Conservation (phyloP, 176 grass and related monocot genomes). For the Calamus simplicifolius region DNA sequence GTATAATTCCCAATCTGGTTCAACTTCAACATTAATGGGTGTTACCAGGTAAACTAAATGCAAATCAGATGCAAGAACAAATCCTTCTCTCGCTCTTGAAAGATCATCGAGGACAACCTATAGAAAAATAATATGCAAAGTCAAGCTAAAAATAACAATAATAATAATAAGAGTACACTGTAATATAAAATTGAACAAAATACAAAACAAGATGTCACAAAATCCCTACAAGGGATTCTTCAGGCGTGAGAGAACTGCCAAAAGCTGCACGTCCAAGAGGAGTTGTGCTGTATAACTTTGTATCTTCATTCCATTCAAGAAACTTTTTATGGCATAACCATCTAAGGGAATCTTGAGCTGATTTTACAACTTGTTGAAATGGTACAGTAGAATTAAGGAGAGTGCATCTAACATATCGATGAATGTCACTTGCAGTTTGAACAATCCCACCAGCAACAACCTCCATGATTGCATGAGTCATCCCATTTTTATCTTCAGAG, state of each 20-base stretch:
- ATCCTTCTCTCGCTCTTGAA: slow-evolving; percentile 91
- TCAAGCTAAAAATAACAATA: slow-evolving; percentile 8
- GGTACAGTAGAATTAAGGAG: slow-evolving; percentile 94
- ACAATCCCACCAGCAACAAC: slow-evolving; percentile 94
- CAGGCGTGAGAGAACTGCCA: slow-evolving; percentile 89
- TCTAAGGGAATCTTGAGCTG: slow-evolving; percentile 91
- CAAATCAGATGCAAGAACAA: slow-evolving; percentile 91
- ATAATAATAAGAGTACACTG: too few species aligned
- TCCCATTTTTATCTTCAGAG: slow-evolving; percentile 97
- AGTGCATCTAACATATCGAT: slow-evolving; percentile 88
- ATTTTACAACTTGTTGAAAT: slow-evolving; percentile 91
- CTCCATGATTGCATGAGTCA: slow-evolving; percentile 99
- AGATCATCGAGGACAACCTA: slow-evolving; percentile 95
- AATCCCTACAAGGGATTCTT: slow-evolving; percentile 77
- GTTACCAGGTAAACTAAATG: slow-evolving; percentile 96
- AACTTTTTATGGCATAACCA: slow-evolving; percentile 94
- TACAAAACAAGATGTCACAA: neutral
- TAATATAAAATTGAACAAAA: slow-evolving; percentile 8
- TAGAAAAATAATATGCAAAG: slow-evolving; percentile 16
- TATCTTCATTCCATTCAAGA: slow-evolving; percentile 71
- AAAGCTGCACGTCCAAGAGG: slow-evolving; percentile 89
- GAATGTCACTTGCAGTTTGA: slow-evolving; percentile 91
- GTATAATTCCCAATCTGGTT: slow-evolving; percentile 97
- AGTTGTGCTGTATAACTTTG: slow-evolving; percentile 66
- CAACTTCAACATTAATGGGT: slow-evolving; percentile 85